Percentiles rank a stretch among this genome's conserved stretches.
phyloP scores from a whole-genome alignment of 192 early-diverging fungal genomes.

The Gryganskiella cystojenkinii region DNA sequence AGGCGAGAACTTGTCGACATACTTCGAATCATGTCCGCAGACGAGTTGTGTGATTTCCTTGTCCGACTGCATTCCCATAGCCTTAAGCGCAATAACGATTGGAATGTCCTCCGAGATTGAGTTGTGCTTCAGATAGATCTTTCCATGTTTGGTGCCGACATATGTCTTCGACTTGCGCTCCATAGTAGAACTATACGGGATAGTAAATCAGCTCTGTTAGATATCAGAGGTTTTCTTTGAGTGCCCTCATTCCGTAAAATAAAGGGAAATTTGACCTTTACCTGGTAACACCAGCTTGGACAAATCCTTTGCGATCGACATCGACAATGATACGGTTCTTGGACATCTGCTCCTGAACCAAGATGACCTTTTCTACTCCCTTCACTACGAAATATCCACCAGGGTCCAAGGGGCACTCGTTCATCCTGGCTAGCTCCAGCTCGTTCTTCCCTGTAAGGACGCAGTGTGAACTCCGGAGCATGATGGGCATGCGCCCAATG shows the following conservation, averaged over 20 bases:
- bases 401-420: conserved; percentile 96
- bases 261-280: conserved; percentile 17
- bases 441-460: conserved; percentile 81
- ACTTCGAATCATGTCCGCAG: conserved; percentile 85
- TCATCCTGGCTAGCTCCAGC: conserved; percentile 85
- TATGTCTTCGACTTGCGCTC: conserved; percentile 95
- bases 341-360: conserved; percentile 98
- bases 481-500: conserved; percentile 96
- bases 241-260: neutral
- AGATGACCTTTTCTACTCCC: conserved; percentile 96
- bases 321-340: conserved; percentile 99
- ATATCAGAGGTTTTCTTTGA: too few relatives aligned
- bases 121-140: conserved; percentile 92
- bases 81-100: conserved; percentile 89
- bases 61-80: conserved; percentile 94
- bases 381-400: conserved; percentile 98
- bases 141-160: conserved; percentile 70
- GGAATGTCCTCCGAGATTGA: conserved; percentile 89
- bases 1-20: conserved; percentile 84
- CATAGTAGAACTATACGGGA: conserved; percentile 89
- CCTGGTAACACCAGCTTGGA: conserved; percentile 87
- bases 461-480: conserved; percentile 91
- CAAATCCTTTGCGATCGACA: conserved; percentile 80
- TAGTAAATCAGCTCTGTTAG: too few relatives aligned
- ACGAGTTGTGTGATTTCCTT: conserved; percentile 95